A percentile compares a stretch with the other conserved stretches of the same genome.
phyloP scores from a whole-genome alignment of 352 stramenopile genomes.

The Pythium oligandrum region DNA sequence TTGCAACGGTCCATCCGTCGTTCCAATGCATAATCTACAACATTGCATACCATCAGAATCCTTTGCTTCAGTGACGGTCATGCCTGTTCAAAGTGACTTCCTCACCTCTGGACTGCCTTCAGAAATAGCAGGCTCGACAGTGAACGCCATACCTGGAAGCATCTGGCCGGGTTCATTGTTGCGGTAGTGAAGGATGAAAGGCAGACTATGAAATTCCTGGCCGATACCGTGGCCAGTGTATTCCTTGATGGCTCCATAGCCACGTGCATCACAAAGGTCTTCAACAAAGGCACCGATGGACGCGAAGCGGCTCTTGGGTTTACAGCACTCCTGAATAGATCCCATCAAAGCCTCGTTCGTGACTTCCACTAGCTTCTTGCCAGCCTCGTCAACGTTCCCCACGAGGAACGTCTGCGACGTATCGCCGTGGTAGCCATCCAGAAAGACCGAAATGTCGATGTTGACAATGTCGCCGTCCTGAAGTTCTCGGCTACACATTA shows the following conservation, averaged over 20 bases:
- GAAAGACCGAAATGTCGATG: conserved; percentile 94
- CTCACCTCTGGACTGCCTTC: conserved; percentile 85
- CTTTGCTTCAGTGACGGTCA: too few relatives aligned
- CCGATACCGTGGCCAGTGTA: conserved; percentile 97
- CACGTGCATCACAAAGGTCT: conserved; percentile 71
- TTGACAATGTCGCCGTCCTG: conserved; percentile 95
- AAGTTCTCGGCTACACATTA: conserved; percentile 46
- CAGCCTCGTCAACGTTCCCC: conserved; percentile 86
- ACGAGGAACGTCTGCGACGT: conserved; percentile 97
- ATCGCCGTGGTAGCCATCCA: conserved; percentile 96
- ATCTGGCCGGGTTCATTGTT: conserved; percentile 82
- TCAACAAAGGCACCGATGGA: conserved; percentile 93
- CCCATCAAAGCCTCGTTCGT: conserved; percentile 81
- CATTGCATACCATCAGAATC: conserved; percentile 1
- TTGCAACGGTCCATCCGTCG: conserved; percentile 97
- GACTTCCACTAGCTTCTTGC: conserved; percentile 85
- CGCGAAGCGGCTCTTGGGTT: conserved; percentile 91
- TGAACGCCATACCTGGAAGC: conserved; percentile 96
- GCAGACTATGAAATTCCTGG: conserved; percentile 92
- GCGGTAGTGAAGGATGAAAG: conserved; percentile 91
- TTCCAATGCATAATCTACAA: conserved; percentile 86
- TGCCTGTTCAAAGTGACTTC: not conserved
- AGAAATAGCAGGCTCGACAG: conserved; percentile 97
- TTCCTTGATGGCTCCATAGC: conserved; percentile 84
- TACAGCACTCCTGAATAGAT: conserved; percentile 87